Percentiles rank a stretch among this genome's conserved stretches.
phyloP scores from a whole-genome alignment of 1,284 basidiomycete species.

The Athelia psychrophila region DNA sequence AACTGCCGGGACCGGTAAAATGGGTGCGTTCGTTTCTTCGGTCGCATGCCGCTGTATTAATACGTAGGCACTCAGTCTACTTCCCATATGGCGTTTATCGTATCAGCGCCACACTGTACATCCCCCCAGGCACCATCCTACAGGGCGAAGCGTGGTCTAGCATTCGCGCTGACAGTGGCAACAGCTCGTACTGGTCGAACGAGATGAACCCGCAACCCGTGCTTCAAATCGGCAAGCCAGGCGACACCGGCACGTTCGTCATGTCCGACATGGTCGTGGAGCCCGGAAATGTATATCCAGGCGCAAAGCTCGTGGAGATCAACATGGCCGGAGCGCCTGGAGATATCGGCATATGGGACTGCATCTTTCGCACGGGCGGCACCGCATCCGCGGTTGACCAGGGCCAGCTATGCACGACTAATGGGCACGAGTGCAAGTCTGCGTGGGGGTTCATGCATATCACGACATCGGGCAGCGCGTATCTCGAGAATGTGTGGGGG shows the following conservation, averaged over 20 bases:
- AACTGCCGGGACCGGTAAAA: not conserved
- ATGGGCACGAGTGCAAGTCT: not conserved
- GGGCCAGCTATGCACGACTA: not conserved
- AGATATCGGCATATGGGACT: not conserved
- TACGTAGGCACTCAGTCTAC: not conserved
- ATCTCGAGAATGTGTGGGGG: constrained; percentile 1
- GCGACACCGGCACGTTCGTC: not conserved
- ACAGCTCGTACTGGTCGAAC: not conserved
- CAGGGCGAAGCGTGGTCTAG: not conserved
- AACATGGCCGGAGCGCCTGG: not conserved
- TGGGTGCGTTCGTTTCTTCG: not conserved
- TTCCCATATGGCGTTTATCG: not conserved
- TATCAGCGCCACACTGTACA: not conserved
- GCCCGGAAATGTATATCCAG: not conserved
- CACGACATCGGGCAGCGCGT: not conserved
- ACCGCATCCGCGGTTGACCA: not conserved
- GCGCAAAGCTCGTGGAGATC: not conserved
- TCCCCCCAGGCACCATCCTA: not conserved
- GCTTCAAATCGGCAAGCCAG: not conserved
- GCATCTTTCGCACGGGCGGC: not conserved
- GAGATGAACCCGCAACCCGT: not conserved
- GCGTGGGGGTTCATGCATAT: not conserved
- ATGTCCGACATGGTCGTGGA: constrained; percentile 1
- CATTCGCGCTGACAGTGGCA: not conserved
- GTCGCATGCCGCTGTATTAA: not conserved